These are phyloP conservation scores for Pythium pyrilobum DNA, from an alignment of 352 stramenopile species.

Conservation along the genomic window DNA sequence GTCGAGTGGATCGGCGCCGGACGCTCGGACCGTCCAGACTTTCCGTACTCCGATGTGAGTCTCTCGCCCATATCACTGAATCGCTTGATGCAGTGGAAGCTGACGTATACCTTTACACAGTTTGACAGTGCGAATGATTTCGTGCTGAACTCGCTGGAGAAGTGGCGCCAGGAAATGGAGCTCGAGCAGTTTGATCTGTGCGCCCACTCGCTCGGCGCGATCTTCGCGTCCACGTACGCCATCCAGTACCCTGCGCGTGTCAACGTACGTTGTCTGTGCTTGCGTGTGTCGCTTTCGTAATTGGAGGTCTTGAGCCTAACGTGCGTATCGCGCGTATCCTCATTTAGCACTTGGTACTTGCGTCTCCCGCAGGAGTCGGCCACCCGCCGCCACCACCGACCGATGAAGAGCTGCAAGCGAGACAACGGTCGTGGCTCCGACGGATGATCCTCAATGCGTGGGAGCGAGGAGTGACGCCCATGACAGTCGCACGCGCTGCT, in stretches of 20 bases:
- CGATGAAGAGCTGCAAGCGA: slow-evolving; percentile 30
- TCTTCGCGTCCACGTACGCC: slow-evolving; percentile 75
- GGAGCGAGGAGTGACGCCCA: slow-evolving; percentile 67
- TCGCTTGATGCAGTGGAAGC: not conserved
- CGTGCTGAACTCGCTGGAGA: slow-evolving; percentile 61
- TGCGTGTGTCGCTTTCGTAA: not conserved
- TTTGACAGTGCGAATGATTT: slow-evolving; percentile 78
- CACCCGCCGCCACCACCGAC: slow-evolving; percentile 42
- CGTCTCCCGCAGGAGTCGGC: slow-evolving; percentile 65
- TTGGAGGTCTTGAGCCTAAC: no score
- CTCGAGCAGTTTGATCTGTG: slow-evolving; percentile 70
- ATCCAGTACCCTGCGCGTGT: slow-evolving; percentile 54
- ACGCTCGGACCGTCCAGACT: slow-evolving; percentile 73
- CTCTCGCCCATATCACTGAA: not conserved
- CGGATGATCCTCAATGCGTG: slow-evolving; percentile 48
- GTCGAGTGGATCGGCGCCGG: slow-evolving; percentile 83
- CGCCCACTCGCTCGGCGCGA: slow-evolving; percentile 81
- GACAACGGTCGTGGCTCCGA: slow-evolving; percentile 46
- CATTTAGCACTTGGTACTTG: slow-evolving; percentile 63
- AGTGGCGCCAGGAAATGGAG: slow-evolving; percentile 69
- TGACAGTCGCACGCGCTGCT: slow-evolving; percentile 64
- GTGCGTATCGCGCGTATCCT: no score
- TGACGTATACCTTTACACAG: slow-evolving; percentile 18
- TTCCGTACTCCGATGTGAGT: slow-evolving; percentile 61
- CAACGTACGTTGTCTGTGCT: slow-evolving; percentile 28